Percentiles rank a stretch among this genome's conserved stretches.
These are phyloP conservation scores for Sugiyamaella paludigena DNA, from an alignment of 1,139 yeast species.

Conservation along the genomic window DNA sequence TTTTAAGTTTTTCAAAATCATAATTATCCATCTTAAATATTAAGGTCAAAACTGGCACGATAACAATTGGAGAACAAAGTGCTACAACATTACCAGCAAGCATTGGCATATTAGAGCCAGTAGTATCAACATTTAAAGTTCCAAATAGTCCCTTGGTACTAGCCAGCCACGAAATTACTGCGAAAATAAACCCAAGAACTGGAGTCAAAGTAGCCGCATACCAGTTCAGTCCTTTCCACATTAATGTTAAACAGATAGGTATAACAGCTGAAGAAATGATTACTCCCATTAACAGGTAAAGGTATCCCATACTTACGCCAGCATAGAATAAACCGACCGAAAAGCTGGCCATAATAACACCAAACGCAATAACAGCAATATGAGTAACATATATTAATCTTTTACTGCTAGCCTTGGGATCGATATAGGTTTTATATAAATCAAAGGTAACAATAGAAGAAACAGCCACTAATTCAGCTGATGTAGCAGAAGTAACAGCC, in stretches of 20 bases:
- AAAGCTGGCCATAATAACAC: slow-evolving; percentile 74
- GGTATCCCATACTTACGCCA: slow-evolving; percentile 62
- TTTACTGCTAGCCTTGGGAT: slow-evolving; percentile 74
- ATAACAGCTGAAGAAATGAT: slow-evolving; percentile 86
- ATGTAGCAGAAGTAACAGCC: slow-evolving; percentile 62
- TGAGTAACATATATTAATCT: slow-evolving; percentile 68
- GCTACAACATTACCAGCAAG: slow-evolving; percentile 84
- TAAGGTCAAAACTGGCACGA: slow-evolving; percentile 64
- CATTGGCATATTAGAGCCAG: slow-evolving; percentile 81
- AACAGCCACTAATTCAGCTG: slow-evolving; percentile 82
- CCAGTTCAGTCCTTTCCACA: slow-evolving; percentile 64
- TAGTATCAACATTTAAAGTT: slow-evolving; percentile 54
- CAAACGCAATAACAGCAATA: slow-evolving; percentile 58
- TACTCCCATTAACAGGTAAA: slow-evolving; percentile 81
- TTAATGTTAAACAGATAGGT: slow-evolving; percentile 68
- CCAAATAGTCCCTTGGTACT: slow-evolving; percentile 41
- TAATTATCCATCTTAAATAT: slow-evolving; percentile 62
- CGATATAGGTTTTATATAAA: slow-evolving; percentile 72
- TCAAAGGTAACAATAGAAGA: slow-evolving; percentile 84
- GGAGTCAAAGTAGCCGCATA: slow-evolving; percentile 46
- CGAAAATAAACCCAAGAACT: slow-evolving; percentile 47
- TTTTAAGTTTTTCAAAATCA: slow-evolving; percentile 57
- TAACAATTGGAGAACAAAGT: slow-evolving; percentile 65
- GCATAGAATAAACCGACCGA: slow-evolving; percentile 81
- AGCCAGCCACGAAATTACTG: slow-evolving; percentile 51